Conservation (phyloP, 75 land plant species). For the Larix kaempferi region DNA sequence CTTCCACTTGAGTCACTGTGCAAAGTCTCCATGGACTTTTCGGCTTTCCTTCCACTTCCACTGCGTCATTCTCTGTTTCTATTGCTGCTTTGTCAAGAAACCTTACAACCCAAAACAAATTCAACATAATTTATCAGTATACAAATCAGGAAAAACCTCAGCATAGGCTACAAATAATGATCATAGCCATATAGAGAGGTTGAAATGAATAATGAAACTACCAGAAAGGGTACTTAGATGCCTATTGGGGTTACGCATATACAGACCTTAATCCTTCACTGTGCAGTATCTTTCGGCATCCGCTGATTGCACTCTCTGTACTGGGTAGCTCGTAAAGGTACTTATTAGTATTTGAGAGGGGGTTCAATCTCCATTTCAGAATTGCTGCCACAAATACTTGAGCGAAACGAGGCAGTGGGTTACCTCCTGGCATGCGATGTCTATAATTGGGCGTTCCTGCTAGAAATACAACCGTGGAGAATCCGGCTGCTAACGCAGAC, state of each 20-base stretch:
- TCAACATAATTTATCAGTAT: neutral
- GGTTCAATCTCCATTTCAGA: slow-evolving; percentile 39
- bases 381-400: slow-evolving; percentile 77
- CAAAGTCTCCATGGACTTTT: slow-evolving; percentile 59
- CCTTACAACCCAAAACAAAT: slow-evolving; percentile 19
- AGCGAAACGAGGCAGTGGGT: slow-evolving; percentile 64
- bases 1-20: slow-evolving; percentile 68
- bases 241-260: neutral
- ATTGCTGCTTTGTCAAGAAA: slow-evolving; percentile 69
- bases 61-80: slow-evolving; percentile 10
- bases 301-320: slow-evolving; percentile 6
- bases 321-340: neutral
- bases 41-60: slow-evolving; percentile 4
- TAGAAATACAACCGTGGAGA: slow-evolving; percentile 32
- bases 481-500: slow-evolving; percentile 44
- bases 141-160: neutral
- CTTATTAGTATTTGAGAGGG: slow-evolving; percentile 14
- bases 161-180: neutral
- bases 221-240: too few species aligned
- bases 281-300: slow-evolving; percentile 53
- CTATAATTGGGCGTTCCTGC: slow-evolving; percentile 47
- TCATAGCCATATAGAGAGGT: neutral
- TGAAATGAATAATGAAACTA: too few species aligned
- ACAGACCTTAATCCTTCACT: slow-evolving; percentile 52
- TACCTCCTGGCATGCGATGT: slow-evolving; percentile 62